Evolutionary conservation across 2,329 filamentous ascomycete species (phyloP).

Genomic region (Neonectria sp.): DNA sequence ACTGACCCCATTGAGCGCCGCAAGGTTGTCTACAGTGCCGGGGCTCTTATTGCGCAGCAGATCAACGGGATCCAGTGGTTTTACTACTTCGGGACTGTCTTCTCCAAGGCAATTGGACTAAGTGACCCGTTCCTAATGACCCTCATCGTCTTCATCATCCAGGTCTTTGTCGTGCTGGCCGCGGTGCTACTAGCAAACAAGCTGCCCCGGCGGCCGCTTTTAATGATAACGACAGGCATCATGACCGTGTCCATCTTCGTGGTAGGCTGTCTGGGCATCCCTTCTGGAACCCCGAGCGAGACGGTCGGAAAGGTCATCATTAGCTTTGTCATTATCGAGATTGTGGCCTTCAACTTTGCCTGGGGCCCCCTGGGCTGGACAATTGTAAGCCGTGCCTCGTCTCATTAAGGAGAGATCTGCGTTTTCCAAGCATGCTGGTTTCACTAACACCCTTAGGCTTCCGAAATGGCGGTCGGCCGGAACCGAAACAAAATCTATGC

Average conservation of each 20-base stretch:
- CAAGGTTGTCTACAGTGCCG: slow-evolving; percentile 61
- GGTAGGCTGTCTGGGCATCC: slow-evolving; percentile 59
- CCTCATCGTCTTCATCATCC: slow-evolving; percentile 59
- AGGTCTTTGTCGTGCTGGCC: slow-evolving; percentile 57
- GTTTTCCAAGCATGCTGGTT: not conserved
- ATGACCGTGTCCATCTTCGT: slow-evolving; percentile 59
- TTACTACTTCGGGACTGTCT: slow-evolving; percentile 61
- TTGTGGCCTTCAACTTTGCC: slow-evolving; percentile 62
- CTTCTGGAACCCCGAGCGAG: slow-evolving; percentile 43
- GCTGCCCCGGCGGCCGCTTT: slow-evolving; percentile 55
- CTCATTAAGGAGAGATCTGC: slow-evolving; percentile 1
- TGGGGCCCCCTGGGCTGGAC: slow-evolving; percentile 58
- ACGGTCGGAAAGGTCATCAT: slow-evolving; percentile 57
- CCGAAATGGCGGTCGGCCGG: slow-evolving; percentile 63
- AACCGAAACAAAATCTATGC: slow-evolving; percentile 56
- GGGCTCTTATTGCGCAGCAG: slow-evolving; percentile 62
- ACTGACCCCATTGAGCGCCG: slow-evolving; percentile 61
- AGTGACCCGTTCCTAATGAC: slow-evolving; percentile 58
- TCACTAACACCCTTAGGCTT: slow-evolving; percentile 46
- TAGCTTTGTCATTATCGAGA: slow-evolving; percentile 59
- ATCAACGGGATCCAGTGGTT: slow-evolving; percentile 66
- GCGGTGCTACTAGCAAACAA: slow-evolving; percentile 59
- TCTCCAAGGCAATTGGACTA: slow-evolving; percentile 59
- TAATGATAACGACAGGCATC: slow-evolving; percentile 56
- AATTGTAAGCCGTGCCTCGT: slow-evolving; percentile 44